Evolutionary conservation across 1,284 basidiomycete species (phyloP).

Genomic region (Neolentinus lepideus): DNA sequence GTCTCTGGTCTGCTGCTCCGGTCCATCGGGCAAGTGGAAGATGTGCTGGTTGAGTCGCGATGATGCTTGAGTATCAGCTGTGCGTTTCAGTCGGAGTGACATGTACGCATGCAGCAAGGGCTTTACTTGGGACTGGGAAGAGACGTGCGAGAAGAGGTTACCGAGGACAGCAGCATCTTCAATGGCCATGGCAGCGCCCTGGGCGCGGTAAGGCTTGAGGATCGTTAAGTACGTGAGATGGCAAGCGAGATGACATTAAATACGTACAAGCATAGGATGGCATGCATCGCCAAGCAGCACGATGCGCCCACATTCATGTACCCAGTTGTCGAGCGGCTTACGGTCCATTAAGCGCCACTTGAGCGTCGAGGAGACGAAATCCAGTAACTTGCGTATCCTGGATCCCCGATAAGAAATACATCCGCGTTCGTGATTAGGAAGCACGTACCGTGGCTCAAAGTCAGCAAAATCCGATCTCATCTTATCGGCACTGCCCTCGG

Average conservation of each 20-base stretch:
- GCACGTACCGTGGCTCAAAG: constrained; percentile 34
- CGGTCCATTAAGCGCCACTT: constrained; percentile 41
- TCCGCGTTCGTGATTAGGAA: constrained; percentile 13
- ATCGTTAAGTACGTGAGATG: background rate
- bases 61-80: constrained; percentile 34
- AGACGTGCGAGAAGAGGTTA: constrained; percentile 44
- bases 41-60: constrained; percentile 43
- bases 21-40: constrained; percentile 49
- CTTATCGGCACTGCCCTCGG: constrained; percentile 35
- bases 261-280: constrained; percentile 58
- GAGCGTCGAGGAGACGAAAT: constrained; percentile 30
- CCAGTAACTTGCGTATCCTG: constrained; percentile 31
- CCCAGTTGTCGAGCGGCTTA: constrained; percentile 31
- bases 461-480: constrained; percentile 37
- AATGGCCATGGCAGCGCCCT: constrained; percentile 63
- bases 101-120: constrained; percentile 46
- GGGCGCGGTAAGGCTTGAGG: constrained; percentile 55
- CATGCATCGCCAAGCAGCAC: constrained; percentile 36
- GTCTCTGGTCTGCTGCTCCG: constrained; percentile 44
- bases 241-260: background rate
- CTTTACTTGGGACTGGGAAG: constrained; percentile 31
- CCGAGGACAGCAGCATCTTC: constrained; percentile 63
- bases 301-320: constrained; percentile 29
- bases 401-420: constrained; percentile 5
- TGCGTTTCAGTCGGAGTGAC: constrained; percentile 36